phyloP scores from a whole-genome alignment of 164 flowering plant species.

The Aristolochia contorta region DNA sequence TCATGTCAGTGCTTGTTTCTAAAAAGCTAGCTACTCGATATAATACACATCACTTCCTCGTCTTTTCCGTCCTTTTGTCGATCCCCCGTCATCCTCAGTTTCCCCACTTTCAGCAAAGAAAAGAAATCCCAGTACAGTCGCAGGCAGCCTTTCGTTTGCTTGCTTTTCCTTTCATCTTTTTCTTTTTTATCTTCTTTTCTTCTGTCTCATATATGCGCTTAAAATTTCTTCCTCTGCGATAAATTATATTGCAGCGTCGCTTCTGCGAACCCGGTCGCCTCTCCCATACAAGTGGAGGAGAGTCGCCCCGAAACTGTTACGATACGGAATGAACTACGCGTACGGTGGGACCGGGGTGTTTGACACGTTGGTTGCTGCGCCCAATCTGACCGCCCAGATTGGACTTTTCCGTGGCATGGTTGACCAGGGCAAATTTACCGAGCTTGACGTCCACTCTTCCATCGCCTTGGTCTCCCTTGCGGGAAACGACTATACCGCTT shows the following conservation, averaged over 20 bases:
- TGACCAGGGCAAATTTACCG: constrained; percentile 15
- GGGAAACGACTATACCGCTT: constrained; percentile 46
- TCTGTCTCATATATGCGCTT: no score
- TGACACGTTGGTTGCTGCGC: constrained; percentile 22
- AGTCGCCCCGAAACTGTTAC: constrained; percentile 1
- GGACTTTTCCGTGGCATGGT: constrained; percentile 24
- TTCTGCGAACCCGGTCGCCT: constrained; percentile 31
- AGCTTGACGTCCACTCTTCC: constrained; percentile 19
- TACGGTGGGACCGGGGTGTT: constrained; percentile 56
- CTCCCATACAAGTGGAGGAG: constrained; percentile 22
- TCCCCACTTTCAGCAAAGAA: not conserved
- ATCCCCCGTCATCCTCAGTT: not conserved
- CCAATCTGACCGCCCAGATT: constrained; percentile 44
- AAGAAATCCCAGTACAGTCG: not conserved
- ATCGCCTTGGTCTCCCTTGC: constrained; percentile 34
- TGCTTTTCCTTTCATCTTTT: not conserved
- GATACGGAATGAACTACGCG: constrained; percentile 43
- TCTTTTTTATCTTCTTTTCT: not conserved
- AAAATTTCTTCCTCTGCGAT: not conserved
- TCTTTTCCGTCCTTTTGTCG: not conserved
- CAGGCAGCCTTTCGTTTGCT: not conserved
- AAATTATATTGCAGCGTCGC: constrained; percentile 24
- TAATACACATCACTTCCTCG: no score
- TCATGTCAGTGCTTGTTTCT: no score
- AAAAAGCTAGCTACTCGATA: no score